Base-by-base conservation (phyloP, 2,329 filamentous ascomycete species). In the Hypoxylon sp. region DNA sequence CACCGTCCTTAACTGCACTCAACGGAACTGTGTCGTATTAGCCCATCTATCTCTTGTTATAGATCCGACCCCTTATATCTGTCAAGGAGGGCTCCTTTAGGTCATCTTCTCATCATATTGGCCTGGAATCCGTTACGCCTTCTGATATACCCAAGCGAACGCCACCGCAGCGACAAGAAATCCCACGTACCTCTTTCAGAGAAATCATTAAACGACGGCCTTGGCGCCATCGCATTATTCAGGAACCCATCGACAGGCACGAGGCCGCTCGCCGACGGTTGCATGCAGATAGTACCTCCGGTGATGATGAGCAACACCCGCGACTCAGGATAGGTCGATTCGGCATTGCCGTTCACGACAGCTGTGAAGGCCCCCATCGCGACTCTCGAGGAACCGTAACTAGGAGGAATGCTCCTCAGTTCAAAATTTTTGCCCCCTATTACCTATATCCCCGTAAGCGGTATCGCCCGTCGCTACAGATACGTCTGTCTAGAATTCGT, bases 261-360 rank as follows among this genome's bases (percentile, higher is more conserved):
- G 59, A 97, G 88, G 0, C 94, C 94, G 72, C 93, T 88, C 7
- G 87, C 86, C 9, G 93, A 93, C 60, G 90, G 90, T 76, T 91
- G 89, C 94, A 98, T 97, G 81, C 93, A 97, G 75, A 97, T 97
- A 5, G 91, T 94, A 48, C 91, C 92, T 66, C 93, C 94, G 11
- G 94, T 97, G 83, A 97, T 95, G 79, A 97, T 93, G 75, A 97
- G 91, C 71, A 98, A 85, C 11, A 98, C 92, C 64, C 92, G 86
- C 23, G 93, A 93, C 79, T 97, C 93, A 10, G 91, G 91, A 63
- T 84, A 84, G 7, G 76, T 79, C 52, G 72, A 66, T 38, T 74
- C 59, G 56, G 73, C 60, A 38, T 66, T 71, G 63, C 73, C 71
- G 49, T 65, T 66, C 34, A 68, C 65, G 10, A 72, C 65, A 3